phyloP scores from a whole-genome alignment of 23 red algal species.

The Gracilaria gracilis region DNA sequence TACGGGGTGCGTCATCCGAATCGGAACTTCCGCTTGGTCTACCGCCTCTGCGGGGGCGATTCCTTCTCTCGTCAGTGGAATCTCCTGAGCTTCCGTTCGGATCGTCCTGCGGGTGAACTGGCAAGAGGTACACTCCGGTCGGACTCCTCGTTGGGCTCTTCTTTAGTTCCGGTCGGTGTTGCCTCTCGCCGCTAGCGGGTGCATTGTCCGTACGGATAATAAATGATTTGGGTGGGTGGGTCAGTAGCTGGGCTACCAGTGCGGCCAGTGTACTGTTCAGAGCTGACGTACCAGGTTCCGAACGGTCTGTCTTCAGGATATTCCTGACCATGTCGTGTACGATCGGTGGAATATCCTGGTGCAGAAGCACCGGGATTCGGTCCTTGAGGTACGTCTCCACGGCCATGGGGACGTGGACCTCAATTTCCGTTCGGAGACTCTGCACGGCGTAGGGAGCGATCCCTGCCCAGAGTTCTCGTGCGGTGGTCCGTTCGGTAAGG shows the following conservation, averaged over 20 bases:
- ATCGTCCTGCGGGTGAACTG: neutral
- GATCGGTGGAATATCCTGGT: neutral
- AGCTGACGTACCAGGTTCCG: neutral
- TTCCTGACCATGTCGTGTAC: neutral
- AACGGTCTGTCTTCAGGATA: neutral
- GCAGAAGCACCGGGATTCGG: neutral
- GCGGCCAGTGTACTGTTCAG: neutral
- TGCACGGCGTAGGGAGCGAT: neutral
- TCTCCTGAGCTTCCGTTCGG: neutral
- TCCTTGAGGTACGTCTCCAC: neutral
- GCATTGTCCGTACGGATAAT: neutral
- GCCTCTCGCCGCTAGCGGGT: neutral
- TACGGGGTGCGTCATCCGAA: neutral
- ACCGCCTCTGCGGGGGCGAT: neutral
- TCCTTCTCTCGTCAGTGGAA: neutral
- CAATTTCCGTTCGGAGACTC: neutral
- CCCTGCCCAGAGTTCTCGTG: neutral
- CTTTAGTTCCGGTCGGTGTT: neutral
- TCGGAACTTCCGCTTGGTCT: neutral
- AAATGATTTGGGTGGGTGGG: neutral
- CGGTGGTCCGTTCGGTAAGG: no score
- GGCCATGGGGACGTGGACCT: neutral
- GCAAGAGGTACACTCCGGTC: neutral
- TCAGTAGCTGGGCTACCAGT: neutral
- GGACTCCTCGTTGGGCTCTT: neutral